Conservation (phyloP, 2,329 filamentous ascomycete species). For the Metarhizium humberi region DNA sequence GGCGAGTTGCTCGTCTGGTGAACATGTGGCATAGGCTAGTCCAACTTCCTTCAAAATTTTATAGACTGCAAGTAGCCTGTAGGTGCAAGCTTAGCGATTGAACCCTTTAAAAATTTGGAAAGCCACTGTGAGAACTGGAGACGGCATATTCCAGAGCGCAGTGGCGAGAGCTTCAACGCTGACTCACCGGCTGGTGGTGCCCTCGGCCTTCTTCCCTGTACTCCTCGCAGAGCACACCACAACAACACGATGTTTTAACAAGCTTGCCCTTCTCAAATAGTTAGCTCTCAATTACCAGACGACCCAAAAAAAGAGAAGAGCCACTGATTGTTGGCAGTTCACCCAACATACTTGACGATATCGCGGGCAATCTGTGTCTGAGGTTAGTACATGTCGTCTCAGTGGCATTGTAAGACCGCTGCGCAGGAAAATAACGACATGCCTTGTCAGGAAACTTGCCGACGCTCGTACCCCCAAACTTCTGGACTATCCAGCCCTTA, state of each 20-base stretch:
- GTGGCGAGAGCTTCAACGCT: not conserved
- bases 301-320: not conserved
- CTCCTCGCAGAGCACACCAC: conserved; percentile 94
- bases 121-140: not conserved
- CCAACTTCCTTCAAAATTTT: conserved; percentile 46
- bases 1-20: conserved; percentile 41
- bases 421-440: conserved; percentile 13
- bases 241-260: conserved; percentile 66
- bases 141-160: not conserved
- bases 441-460: conserved; percentile 80
- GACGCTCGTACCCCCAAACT: conserved; percentile 91
- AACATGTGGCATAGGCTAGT: conserved; percentile 34
- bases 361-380: conserved; percentile 29
- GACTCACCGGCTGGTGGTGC: conserved; percentile 87
- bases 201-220: conserved; percentile 86
- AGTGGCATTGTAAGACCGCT: not conserved
- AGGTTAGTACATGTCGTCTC: conserved; percentile 3
- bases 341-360: conserved; percentile 30
- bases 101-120: not conserved
- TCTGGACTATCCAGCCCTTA: conserved; percentile 76
- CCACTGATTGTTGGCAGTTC: not conserved
- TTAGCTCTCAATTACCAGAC: not conserved
- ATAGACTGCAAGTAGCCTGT: conserved; percentile 50
- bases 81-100: not conserved
- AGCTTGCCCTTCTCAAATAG: conserved; percentile 25